phyloP scores from a whole-genome alignment of 805 yeast genomes.

The Tetrapisispora arboricola region DNA sequence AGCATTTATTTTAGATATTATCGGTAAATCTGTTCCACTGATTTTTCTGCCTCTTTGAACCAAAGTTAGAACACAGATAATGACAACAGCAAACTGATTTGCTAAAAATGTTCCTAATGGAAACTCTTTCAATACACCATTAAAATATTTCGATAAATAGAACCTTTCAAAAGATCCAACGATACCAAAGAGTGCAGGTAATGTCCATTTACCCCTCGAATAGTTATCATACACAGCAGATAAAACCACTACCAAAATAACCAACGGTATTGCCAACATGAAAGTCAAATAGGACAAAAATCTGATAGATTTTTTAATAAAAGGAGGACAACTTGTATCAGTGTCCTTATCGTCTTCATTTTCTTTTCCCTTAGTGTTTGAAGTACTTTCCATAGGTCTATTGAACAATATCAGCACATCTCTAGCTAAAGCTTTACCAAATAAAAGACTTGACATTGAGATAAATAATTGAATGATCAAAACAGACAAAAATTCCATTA shows the following conservation, averaged over 20 bases:
- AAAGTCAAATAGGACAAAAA: conserved; percentile 1
- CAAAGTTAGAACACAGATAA: conserved; percentile 15
- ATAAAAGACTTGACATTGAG: conserved; percentile 46
- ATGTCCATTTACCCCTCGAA: conserved; percentile 62
- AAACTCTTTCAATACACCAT: conserved; percentile 35
- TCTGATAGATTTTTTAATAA: conserved; percentile 2
- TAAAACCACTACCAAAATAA: conserved; percentile 19
- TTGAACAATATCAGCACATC: conserved; percentile 4
- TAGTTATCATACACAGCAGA: conserved; percentile 24
- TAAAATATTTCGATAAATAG: conserved; percentile 41
- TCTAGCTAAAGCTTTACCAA: conserved; percentile 44
- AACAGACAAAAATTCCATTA: conserved; percentile 64
- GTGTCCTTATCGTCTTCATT: background rate
- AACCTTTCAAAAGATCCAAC: conserved; percentile 56
- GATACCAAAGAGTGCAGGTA: conserved; percentile 59
- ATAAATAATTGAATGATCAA: conserved; percentile 47
- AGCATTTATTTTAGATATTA: conserved; percentile 28
- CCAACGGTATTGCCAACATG: conserved; percentile 14
- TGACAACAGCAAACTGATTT: conserved; percentile 35
- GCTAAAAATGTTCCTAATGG: conserved; percentile 46
- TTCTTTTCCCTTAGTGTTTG: background rate
- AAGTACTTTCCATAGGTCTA: background rate
- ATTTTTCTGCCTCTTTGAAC: conserved; percentile 33
- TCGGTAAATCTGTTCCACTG: conserved; percentile 9
- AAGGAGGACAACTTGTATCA: background rate